These are phyloP conservation scores for Trypanosoma brucei DNA, from an alignment of 208 protist genomes.

Conservation along the genomic window DNA sequence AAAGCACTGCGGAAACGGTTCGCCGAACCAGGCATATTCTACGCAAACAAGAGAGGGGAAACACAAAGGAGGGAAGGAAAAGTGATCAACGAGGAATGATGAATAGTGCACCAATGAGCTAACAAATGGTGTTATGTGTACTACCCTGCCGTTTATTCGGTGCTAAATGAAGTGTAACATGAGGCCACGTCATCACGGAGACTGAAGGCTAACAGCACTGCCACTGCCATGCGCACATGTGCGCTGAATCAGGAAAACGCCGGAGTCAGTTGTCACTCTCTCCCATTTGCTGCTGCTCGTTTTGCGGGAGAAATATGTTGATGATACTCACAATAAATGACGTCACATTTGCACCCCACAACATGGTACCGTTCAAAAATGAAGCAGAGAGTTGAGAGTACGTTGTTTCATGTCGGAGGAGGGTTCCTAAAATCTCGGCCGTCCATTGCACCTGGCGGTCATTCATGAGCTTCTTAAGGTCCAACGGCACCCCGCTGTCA, in stretches of 20 bases:
- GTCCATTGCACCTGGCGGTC: slow-evolving; percentile 17
- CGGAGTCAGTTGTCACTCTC: background rate
- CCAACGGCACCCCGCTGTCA: background rate
- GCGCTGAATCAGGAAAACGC: no score
- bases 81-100: no score
- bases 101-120: no score
- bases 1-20: no score
- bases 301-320: background rate
- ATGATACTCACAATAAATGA: slow-evolving; percentile 17
- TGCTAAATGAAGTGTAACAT: background rate
- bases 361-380: slow-evolving; percentile 1
- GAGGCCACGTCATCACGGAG: no score
- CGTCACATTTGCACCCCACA: slow-evolving; percentile 3
- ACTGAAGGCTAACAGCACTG: no score
- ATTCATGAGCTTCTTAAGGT: slow-evolving; percentile 6
- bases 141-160: no score
- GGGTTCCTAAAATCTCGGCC: slow-evolving; percentile 9
- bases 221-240: no score
- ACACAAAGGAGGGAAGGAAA: no score
- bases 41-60: no score
- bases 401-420: slow-evolving; percentile 11
- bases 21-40: no score
- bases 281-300: background rate
- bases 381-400: slow-evolving; percentile 6
- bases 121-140: no score